Evolutionary conservation across 768 basidiomycete genomes (phyloP).

Genomic region (Pisolithus microcarpus): DNA sequence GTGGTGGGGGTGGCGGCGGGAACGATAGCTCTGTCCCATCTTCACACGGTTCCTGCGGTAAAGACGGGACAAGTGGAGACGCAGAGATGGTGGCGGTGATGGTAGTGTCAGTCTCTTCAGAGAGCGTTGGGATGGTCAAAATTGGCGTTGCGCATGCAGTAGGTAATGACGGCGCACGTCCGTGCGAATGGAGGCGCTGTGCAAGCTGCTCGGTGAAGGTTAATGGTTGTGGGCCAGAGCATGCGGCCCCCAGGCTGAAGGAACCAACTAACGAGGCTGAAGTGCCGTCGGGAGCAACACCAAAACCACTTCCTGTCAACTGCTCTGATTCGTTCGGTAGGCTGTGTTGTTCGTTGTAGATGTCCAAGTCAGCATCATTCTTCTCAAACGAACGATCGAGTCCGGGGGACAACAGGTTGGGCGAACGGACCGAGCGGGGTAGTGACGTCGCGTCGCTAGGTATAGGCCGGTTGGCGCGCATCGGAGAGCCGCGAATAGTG

Average conservation of each 20-base stretch:
- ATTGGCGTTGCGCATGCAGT: slow-evolving; percentile 30
- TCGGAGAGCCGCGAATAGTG: slow-evolving; percentile 63
- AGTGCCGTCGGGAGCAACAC: slow-evolving; percentile 43
- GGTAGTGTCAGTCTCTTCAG: slow-evolving; percentile 30
- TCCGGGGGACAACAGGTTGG: slow-evolving; percentile 38
- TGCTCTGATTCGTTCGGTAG: slow-evolving; percentile 51
- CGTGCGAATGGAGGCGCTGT: slow-evolving; percentile 48
- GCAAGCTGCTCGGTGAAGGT: slow-evolving; percentile 58
- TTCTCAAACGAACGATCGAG: slow-evolving; percentile 37
- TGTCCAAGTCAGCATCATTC: slow-evolving; percentile 37
- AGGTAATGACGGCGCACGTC: slow-evolving; percentile 33
- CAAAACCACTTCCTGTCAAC: slow-evolving; percentile 31
- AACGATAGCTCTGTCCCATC: slow-evolving; percentile 9
- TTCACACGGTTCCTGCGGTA: slow-evolving; percentile 6
- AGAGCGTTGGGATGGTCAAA: slow-evolving; percentile 30
- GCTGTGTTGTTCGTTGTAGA: slow-evolving; percentile 42
- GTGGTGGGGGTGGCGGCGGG: slow-evolving; percentile 25
- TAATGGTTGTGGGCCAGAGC: slow-evolving; percentile 33
- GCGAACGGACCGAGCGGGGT: slow-evolving; percentile 32
- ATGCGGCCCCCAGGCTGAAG: slow-evolving; percentile 29
- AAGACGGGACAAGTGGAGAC: slow-evolving; percentile 20
- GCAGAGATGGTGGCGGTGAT: slow-evolving; percentile 12
- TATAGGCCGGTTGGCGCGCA: slow-evolving; percentile 37
- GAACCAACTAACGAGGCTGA: slow-evolving; percentile 51
- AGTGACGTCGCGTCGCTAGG: slow-evolving; percentile 34